Percentiles rank a stretch among this genome's conserved stretches.
phyloP scores from a whole-genome alignment of 108 stramenopile species.

The Epithemia pelagica region DNA sequence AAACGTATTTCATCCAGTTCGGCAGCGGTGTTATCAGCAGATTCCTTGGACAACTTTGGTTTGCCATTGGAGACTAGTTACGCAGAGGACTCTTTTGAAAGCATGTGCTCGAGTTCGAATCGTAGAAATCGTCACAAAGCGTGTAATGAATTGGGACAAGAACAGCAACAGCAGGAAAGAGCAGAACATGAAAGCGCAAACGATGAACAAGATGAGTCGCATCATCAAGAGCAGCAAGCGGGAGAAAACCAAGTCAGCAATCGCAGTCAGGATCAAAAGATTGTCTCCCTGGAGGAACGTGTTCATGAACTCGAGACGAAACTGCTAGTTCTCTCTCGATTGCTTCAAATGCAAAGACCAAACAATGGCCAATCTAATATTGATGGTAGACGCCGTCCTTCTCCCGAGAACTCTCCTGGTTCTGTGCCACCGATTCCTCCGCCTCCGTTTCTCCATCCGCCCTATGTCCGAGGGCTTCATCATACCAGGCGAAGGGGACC shows the following conservation, averaged over 20 bases:
- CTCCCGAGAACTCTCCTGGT: slow-evolving; percentile 1
- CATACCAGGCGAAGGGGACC: too few species aligned
- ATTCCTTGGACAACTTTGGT: too few species aligned
- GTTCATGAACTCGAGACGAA: slow-evolving; percentile 44
- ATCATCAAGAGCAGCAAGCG: neutral
- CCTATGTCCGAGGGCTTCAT: too few species aligned
- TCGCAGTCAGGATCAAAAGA: neutral
- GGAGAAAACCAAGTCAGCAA: neutral
- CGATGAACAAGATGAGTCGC: neutral
- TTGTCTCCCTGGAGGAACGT: slow-evolving; percentile 29
- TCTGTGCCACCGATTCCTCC: neutral
- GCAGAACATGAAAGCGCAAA: neutral
- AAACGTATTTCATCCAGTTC: too few species aligned
- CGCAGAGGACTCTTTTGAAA: too few species aligned
- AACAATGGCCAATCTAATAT: neutral
- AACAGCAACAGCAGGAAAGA: neutral
- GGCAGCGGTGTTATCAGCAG: too few species aligned
- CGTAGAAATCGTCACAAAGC: too few species aligned
- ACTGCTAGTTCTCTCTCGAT: slow-evolving; percentile 27
- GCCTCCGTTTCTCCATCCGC: neutral
- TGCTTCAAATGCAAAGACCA: slow-evolving; percentile 26
- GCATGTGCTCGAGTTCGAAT: too few species aligned
- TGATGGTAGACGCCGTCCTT: neutral
- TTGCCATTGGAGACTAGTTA: too few species aligned
- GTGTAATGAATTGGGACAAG: neutral